Evolutionary conservation across 192 early-diverging fungal genomes (phyloP), one percentile per base, ranked within the genome.

Genomic region (Coemansia sp.): DNA sequence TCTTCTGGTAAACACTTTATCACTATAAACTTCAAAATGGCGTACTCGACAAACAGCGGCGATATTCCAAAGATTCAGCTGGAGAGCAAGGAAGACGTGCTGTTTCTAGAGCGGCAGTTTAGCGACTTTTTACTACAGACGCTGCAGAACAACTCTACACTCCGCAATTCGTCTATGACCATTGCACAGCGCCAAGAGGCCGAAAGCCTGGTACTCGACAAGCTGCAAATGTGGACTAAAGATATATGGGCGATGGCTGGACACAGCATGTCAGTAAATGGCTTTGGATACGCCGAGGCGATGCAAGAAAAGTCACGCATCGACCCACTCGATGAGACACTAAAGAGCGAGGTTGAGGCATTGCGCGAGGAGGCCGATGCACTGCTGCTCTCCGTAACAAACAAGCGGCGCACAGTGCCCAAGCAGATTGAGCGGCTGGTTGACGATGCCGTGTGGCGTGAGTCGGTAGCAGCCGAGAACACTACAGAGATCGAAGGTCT

Each of bases 51-150:
- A 23, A 49, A 20, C 61, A 59, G 49, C 44, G 65, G 63, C 47
- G 73, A 80, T 23, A 70, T 74, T 25, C 77, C 77, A 25, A 80
- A 80, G 60, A 71, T 80, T 34, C 77, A 80, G 61, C 67, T 80
- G 20, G 77, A 80, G 37, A 80, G 71, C 72, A 67, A 66, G 15
- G 77, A 80, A 40, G 77, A 80, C 58, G 77, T 74, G 37, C 28
- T 58, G 28, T 80, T 68, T 26, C 68, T 80, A 25, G 67, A 80
- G 46, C 47, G 31, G 21, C 71, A 80, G 57, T 61, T 80, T 5
- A 47, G 9, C 38, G 55, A 66, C 9, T 74, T 74, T 49, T 59
- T 80, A 4, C 44, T 34, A 9, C 28, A 63, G 11, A 64, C 72
- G 12, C 37, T 80, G 15, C 20, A 46, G 11, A 65, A 20, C 51